These are phyloP conservation scores for Pyrus bretschneideri DNA, from an alignment of 306 rosid species.

Conservation along the genomic window DNA sequence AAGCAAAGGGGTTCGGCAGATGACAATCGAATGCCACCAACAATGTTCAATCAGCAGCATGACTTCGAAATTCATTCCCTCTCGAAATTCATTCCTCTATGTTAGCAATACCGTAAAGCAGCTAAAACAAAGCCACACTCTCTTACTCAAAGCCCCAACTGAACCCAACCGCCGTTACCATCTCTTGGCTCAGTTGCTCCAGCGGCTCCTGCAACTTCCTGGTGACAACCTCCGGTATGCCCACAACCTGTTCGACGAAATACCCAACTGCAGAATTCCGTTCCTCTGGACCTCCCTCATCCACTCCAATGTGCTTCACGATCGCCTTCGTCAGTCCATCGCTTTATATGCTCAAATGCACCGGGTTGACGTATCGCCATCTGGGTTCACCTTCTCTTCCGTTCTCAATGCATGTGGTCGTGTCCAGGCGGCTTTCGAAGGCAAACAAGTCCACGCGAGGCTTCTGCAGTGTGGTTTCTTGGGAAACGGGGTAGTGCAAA, in stretches of 20 bases:
- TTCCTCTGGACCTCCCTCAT: slow-evolving; percentile 64
- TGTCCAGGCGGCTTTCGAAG: slow-evolving; percentile 28
- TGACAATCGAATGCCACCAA: background rate
- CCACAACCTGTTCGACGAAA: slow-evolving; percentile 47
- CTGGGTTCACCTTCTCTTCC: slow-evolving; percentile 56
- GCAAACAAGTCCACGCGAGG: slow-evolving; percentile 51
- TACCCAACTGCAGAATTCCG: slow-evolving; percentile 29
- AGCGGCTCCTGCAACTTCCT: slow-evolving; percentile 11
- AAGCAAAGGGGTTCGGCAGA: background rate
- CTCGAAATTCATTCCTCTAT: slow-evolving; percentile 6
- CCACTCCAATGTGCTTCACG: slow-evolving; percentile 28
- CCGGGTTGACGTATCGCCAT: slow-evolving; percentile 35
- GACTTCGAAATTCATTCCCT: background rate
- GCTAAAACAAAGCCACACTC: slow-evolving; percentile 42
- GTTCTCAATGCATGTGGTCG: slow-evolving; percentile 64
- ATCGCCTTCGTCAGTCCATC: slow-evolving; percentile 31
- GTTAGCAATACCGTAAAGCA: slow-evolving; percentile 24
- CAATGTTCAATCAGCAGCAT: background rate
- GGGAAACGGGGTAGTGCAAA: slow-evolving; percentile 53
- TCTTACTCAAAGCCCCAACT: slow-evolving; percentile 39
- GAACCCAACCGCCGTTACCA: slow-evolving; percentile 13
- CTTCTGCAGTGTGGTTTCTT: slow-evolving; percentile 37
- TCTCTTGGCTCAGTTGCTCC: slow-evolving; percentile 32
- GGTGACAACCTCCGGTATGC: slow-evolving; percentile 43
- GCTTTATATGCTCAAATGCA: slow-evolving; percentile 54